Evolutionary conservation across 768 basidiomycete genomes (phyloP).

Genomic region (Dioszegia aurantiaca): DNA sequence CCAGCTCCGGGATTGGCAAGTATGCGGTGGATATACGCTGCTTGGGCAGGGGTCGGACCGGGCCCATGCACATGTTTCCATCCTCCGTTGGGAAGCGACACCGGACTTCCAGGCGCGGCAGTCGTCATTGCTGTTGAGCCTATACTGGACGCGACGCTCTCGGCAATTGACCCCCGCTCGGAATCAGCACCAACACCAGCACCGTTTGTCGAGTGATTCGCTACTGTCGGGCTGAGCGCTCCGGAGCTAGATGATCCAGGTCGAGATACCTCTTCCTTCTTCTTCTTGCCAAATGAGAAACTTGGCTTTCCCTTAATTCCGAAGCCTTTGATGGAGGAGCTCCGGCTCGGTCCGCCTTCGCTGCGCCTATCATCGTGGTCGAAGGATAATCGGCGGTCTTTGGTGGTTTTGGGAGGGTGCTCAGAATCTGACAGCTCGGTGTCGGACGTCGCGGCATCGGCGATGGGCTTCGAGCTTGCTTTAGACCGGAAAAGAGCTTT

Average conservation of each 20-base stretch:
- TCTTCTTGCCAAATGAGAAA: slow-evolving; percentile 39
- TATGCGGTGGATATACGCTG: slow-evolving; percentile 51
- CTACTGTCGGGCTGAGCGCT: too few species aligned
- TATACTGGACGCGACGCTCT: neutral
- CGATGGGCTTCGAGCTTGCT: slow-evolving; percentile 10
- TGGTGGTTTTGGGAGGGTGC: neutral
- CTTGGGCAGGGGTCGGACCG: slow-evolving; percentile 49
- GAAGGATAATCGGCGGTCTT: slow-evolving; percentile 27
- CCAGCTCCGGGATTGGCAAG: slow-evolving; percentile 34
- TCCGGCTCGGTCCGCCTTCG: slow-evolving; percentile 14
- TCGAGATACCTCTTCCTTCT: slow-evolving; percentile 14
- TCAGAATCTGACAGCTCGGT: slow-evolving; percentile 31
- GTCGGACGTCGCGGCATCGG: slow-evolving; percentile 29
- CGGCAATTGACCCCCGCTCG: slow-evolving; percentile 4
- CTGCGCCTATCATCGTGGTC: slow-evolving; percentile 29
- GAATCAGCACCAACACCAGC: neutral
- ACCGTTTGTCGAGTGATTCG: neutral
- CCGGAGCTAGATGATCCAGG: neutral
- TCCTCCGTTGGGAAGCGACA: neutral
- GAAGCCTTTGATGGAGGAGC: slow-evolving; percentile 24
- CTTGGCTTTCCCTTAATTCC: slow-evolving; percentile 35
- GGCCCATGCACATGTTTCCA: slow-evolving; percentile 22
- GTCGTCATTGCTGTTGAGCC: slow-evolving; percentile 1
- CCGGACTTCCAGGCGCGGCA: slow-evolving; percentile 2
- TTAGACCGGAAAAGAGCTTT: slow-evolving; percentile 59